phyloP scores from a whole-genome alignment of 768 basidiomycete species.

The Coprinopsis sp. region DNA sequence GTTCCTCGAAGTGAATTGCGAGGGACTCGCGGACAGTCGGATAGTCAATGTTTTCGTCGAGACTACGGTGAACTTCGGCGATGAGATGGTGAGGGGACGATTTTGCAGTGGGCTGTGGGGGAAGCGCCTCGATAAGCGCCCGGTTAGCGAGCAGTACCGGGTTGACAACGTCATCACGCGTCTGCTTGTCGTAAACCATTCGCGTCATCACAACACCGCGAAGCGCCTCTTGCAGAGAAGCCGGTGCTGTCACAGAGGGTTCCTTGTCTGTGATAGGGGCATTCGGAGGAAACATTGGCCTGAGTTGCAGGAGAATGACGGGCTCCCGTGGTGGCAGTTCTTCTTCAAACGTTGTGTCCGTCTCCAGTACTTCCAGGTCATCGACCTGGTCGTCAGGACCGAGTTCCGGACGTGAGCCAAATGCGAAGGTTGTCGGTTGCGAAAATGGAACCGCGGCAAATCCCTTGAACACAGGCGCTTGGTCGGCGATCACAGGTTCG shows the following conservation, averaged over 20 bases:
- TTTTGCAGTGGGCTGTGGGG: constrained; percentile 26
- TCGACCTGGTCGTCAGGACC: too few relatives aligned
- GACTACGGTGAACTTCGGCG: constrained; percentile 39
- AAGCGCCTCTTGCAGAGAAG: constrained; percentile 54
- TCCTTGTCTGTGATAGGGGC: constrained; percentile 23
- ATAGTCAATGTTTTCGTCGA: constrained; percentile 34
- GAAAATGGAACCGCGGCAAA: too few relatives aligned
- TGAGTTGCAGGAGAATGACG: background rate
- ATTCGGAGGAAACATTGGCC: constrained; percentile 2
- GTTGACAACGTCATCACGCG: constrained; percentile 55
- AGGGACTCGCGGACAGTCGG: constrained; percentile 43
- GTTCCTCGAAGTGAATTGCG: constrained; percentile 48
- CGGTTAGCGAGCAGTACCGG: constrained; percentile 62
- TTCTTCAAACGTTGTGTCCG: background rate
- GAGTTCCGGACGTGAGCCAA: too few relatives aligned
- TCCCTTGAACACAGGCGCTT: too few relatives aligned
- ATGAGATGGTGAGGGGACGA: constrained; percentile 39
- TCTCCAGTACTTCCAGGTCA: too few relatives aligned
- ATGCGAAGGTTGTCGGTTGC: too few relatives aligned
- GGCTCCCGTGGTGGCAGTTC: background rate
- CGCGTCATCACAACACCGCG: constrained; percentile 60
- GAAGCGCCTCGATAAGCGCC: constrained; percentile 25
- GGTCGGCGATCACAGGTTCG: too few relatives aligned
- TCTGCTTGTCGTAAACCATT: constrained; percentile 53
- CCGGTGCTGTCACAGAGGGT: constrained; percentile 35